Evolutionary conservation across 257 asterid genomes (phyloP).

Genomic region (Solanum stenotomum): DNA sequence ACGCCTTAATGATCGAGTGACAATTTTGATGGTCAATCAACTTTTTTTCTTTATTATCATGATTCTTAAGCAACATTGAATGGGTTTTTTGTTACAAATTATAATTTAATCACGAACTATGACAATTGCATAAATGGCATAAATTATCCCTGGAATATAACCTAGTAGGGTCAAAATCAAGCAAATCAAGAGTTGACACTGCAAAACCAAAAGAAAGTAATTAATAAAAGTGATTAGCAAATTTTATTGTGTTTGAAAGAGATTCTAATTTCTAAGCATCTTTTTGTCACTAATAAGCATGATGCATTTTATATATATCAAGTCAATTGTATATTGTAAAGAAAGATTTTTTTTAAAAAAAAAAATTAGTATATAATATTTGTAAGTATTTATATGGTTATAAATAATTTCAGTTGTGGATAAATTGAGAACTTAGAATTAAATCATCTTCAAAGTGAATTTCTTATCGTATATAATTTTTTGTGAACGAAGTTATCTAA

Average conservation of each 20-base stretch:
- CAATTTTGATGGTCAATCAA: not conserved
- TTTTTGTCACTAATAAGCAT: not conserved
- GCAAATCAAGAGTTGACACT: constrained; percentile 48
- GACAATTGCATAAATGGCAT: constrained; percentile 49
- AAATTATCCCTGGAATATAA: constrained; percentile 55
- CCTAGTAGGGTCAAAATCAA: constrained; percentile 38
- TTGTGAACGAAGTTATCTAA: not conserved
- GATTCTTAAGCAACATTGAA: not conserved
- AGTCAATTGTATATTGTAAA: not conserved
- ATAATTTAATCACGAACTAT: constrained; percentile 19
- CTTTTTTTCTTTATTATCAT: too few species aligned
- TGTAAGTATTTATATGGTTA: not conserved
- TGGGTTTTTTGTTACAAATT: too few species aligned
- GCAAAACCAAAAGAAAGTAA: constrained; percentile 5
- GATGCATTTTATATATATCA: not conserved
- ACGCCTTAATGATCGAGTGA: not conserved
- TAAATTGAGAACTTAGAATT: not conserved
- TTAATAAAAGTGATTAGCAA: not conserved
- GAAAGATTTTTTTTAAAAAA: not conserved
- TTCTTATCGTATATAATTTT: not conserved
- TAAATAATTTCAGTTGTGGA: not conserved
- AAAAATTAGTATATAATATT: not conserved
- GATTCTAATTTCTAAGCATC: not conserved
- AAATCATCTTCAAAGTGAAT: not conserved
- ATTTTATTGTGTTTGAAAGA: not conserved